Evolutionary conservation across 1,284 basidiomycete genomes (phyloP).

Genomic region (Rhodotorula sp.): DNA sequence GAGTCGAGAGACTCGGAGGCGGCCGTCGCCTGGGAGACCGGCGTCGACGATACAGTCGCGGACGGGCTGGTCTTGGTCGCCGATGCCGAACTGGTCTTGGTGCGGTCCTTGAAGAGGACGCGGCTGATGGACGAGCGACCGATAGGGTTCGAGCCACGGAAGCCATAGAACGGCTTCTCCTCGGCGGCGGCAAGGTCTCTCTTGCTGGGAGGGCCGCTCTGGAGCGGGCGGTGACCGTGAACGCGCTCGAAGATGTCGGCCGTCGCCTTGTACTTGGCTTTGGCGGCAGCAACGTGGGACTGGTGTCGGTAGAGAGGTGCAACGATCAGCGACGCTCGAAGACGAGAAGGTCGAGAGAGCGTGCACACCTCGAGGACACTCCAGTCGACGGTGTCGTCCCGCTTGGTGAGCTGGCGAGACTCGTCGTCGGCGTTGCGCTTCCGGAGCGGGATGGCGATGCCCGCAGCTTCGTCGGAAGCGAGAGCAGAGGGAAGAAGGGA

Average conservation of each 20-base stretch:
- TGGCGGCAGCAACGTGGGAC: neutral
- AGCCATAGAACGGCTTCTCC: neutral
- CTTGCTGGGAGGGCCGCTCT: neutral
- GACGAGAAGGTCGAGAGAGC: neutral
- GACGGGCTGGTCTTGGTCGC: neutral
- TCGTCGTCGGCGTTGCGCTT: neutral
- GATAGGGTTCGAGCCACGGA: too few species aligned
- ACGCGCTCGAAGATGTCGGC: conserved; percentile 5
- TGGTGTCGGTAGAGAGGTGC: neutral
- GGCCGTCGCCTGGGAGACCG: neutral
- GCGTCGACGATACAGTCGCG: neutral
- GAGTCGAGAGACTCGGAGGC: conserved; percentile 5
- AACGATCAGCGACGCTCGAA: neutral
- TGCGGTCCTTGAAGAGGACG: too few species aligned
- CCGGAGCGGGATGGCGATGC: neutral
- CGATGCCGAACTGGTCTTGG: too few species aligned
- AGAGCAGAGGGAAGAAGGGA: conserved; percentile 4
- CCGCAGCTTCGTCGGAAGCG: neutral
- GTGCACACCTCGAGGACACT: conserved; percentile 2
- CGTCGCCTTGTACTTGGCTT: conserved; percentile 15
- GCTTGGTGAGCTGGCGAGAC: neutral
- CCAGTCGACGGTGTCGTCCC: conserved; percentile 17
- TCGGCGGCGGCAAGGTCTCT: neutral
- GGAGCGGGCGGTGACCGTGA: conserved; percentile 4
- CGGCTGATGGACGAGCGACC: too few species aligned